phyloP scores from a whole-genome alignment of 805 yeast species.

The Dipodascus albidus region DNA sequence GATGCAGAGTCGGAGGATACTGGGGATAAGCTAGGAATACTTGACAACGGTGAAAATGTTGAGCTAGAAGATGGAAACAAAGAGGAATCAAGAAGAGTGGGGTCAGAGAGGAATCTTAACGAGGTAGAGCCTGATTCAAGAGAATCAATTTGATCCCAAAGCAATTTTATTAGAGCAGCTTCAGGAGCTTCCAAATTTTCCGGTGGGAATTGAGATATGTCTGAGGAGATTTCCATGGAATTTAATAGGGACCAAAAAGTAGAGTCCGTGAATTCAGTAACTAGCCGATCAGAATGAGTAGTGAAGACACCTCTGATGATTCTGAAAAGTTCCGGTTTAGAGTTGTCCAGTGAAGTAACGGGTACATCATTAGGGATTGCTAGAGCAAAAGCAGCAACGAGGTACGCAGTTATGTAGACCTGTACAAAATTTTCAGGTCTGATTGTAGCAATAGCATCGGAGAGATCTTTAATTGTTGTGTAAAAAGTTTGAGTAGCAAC shows the following conservation, averaged over 20 bases:
- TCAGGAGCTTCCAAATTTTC: neutral
- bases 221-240: neutral
- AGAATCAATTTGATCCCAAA: neutral
- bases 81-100: neutral
- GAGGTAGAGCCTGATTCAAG: neutral
- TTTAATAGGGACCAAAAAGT: neutral
- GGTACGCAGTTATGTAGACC: neutral
- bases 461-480: neutral
- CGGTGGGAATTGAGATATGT: neutral
- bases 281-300: neutral
- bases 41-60: no score
- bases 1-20: no score
- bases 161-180: neutral
- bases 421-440: neutral
- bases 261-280: neutral
- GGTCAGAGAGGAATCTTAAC: neutral
- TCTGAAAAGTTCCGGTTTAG: neutral
- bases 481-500: neutral
- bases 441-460: neutral
- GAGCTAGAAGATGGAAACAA: no score
- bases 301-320: neutral
- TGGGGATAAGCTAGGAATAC: no score
- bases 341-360: neutral
- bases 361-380: neutral
- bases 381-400: neutral